phyloP scores from a whole-genome alignment of 345 rosid species.

The Trapa bicornis region DNA sequence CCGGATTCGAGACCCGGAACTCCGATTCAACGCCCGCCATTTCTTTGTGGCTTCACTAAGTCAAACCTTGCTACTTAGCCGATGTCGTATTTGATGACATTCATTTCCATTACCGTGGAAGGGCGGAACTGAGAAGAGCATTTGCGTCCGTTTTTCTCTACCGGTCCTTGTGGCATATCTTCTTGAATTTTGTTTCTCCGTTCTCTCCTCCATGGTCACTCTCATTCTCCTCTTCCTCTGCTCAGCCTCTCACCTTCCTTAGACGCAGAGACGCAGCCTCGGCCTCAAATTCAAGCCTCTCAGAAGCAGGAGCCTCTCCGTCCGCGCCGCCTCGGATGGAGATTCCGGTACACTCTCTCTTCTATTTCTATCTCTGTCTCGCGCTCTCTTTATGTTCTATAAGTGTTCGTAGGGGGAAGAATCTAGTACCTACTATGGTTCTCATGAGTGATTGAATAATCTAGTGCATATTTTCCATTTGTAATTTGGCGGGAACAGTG shows the following conservation, averaged over 20 bases:
- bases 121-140: neutral
- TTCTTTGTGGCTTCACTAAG: neutral
- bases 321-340: constrained; percentile 43
- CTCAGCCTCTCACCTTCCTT: constrained; percentile 18
- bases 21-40: too few relatives aligned
- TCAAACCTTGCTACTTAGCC: neutral
- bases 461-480: neutral
- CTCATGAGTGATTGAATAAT: neutral
- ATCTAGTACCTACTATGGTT: neutral
- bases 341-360: constrained; percentile 39
- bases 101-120: neutral
- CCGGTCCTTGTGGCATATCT: neutral
- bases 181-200: constrained; percentile 10
- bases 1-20: too few relatives aligned
- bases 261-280: constrained; percentile 10
- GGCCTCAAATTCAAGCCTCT: constrained; percentile 30
- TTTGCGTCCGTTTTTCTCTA: neutral
- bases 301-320: constrained; percentile 25
- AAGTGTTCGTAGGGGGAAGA: neutral
- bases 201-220: constrained; percentile 3
- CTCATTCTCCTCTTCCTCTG: constrained; percentile 11
- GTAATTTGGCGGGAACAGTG: constrained; percentile 15
- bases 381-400: neutral
- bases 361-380: constrained; percentile 1
- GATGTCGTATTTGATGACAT: neutral